A percentile compares a stretch with the other conserved stretches of the same genome.
Conservation (phyloP, 2,329 filamentous ascomycete genomes). For the Bertia moriformis region DNA sequence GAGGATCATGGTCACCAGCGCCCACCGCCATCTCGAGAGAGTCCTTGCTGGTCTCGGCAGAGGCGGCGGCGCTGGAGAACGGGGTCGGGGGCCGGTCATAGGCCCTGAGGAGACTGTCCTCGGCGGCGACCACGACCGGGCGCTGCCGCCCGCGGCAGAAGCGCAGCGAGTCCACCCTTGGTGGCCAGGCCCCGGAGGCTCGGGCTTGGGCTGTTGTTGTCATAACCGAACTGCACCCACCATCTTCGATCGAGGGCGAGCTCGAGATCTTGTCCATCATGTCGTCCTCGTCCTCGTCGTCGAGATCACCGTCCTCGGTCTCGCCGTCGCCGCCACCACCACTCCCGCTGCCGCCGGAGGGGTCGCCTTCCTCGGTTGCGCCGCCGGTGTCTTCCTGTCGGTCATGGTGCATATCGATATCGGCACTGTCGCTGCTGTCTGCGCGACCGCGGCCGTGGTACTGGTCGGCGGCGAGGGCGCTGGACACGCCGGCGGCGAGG, state of each 20-base stretch:
- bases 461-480: no score
- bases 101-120: background rate
- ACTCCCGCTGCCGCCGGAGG: no score
- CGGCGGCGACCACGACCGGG: background rate
- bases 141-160: background rate
- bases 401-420: background rate
- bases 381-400: slow-evolving; percentile 2
- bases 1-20: no score
- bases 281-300: slow-evolving; percentile 44
- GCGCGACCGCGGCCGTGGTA: no score
- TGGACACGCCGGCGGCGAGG: no score
- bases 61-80: slow-evolving; percentile 4
- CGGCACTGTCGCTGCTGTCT: background rate
- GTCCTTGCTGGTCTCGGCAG: slow-evolving; percentile 17
- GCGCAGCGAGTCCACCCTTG: slow-evolving; percentile 25
- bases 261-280: slow-evolving; percentile 67
- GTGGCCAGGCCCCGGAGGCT: slow-evolving; percentile 22
- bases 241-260: slow-evolving; percentile 64
- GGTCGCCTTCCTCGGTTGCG: no score
- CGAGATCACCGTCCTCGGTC: slow-evolving; percentile 26
- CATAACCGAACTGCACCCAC: slow-evolving; percentile 32
- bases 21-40: slow-evolving; percentile 9
- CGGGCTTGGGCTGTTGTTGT: slow-evolving; percentile 5
- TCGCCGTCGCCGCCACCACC: slow-evolving; percentile 15
- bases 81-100: background rate